Base-by-base conservation (phyloP, 768 basidiomycete species). In the Amanita polypyramis region DNA sequence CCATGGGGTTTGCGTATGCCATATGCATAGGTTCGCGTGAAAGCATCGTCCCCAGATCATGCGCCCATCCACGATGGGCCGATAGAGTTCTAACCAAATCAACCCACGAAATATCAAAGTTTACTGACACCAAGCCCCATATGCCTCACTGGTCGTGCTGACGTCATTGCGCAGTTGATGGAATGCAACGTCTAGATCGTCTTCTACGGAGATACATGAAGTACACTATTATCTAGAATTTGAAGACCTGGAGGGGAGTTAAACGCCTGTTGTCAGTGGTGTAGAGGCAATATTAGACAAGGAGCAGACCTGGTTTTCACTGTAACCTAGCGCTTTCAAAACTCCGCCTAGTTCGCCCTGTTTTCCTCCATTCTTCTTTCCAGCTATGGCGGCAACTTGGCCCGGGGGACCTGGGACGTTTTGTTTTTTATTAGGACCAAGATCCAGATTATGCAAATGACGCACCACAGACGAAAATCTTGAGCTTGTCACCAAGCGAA, bases 261-360 rank as follows among this genome's bases (percentile, higher is more conserved):
- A 14, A 32, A 49, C 19, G 21, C 29, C 37, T 27, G 34, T 17
- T 21, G 34, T 37, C 11, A 27, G 25, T 27, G 7, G 25, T 27
- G 25, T 27, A 27, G 25, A 7, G 4, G 7, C 25, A 3, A 27
- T 7, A 27, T 38, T 8, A 27, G 30, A 14, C n/a, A 35, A 23
- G 7, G 15, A 25, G 48, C 56, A 25, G 49, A 93, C 93, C 74
- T 98, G 92, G 14, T 89, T 84, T 52, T 79, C 73, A 7, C 72
- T 82, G 62, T 95, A 99, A 32, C 90, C 92, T 72, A 81, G 62
- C 54, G 93, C 85, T 65, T 88, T 89, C 41, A 98, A 73, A n/a
- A 84, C 66, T 37, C 94, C 93, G 12, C 73, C 75, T 15, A 96
- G 59, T 51, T 79, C 77, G 20, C 93, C 94, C 64, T 96, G 93